These are phyloP conservation scores for Monosporascus ibericus DNA, from an alignment of 2,329 filamentous ascomycete genomes.

Conservation along the genomic window DNA sequence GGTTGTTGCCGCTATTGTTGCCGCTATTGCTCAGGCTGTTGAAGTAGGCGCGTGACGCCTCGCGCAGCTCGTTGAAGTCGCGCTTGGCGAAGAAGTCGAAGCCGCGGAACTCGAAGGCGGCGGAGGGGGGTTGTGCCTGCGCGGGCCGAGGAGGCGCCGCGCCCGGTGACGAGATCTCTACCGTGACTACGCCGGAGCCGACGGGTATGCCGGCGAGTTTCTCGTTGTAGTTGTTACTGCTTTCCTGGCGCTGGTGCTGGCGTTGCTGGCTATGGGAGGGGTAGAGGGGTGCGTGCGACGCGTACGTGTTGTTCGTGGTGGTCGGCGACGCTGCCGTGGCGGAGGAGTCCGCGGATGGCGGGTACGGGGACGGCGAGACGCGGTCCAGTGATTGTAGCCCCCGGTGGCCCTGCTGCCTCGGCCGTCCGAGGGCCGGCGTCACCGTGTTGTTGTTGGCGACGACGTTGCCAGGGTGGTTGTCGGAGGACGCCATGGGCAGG, in stretches of 20 bases:
- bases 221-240: neutral
- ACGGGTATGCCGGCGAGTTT: too few species aligned
- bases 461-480: neutral
- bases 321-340: neutral
- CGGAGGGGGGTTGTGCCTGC: neutral
- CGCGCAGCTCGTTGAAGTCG: slow-evolving; percentile 22
- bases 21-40: slow-evolving; percentile 7
- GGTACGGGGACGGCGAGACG: neutral
- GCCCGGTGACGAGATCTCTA: too few species aligned
- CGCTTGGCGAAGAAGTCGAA: slow-evolving; percentile 26
- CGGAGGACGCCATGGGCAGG: slow-evolving; percentile 14
- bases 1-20: too few species aligned
- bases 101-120: slow-evolving; percentile 22
- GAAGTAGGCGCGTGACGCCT: slow-evolving; percentile 23
- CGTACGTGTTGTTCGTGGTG: neutral
- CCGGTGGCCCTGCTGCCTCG: slow-evolving; percentile 7
- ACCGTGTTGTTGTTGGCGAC: neutral
- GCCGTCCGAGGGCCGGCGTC: slow-evolving; percentile 6
- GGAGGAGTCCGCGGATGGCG: neutral
- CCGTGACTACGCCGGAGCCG: too few species aligned
- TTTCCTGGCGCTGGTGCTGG: neutral
- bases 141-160: neutral
- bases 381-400: neutral
- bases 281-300: too few species aligned
- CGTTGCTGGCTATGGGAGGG: neutral